phyloP scores from a whole-genome alignment of 371 early-diverging fungal species.

The Rhizopus arrhizus region DNA sequence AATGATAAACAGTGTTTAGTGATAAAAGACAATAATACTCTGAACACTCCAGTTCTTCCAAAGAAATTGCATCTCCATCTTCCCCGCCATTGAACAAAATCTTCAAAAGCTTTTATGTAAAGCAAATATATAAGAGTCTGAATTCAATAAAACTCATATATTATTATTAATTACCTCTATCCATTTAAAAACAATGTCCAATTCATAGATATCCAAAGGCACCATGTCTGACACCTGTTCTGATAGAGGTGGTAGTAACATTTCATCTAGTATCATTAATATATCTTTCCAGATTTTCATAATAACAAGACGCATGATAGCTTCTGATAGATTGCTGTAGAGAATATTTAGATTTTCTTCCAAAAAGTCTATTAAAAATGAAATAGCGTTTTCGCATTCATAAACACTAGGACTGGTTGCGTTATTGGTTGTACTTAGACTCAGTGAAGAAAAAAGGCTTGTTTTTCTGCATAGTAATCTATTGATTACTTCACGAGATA shows the following conservation, averaged over 20 bases:
- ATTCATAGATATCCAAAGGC: constrained; percentile 60
- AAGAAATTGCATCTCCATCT: constrained; percentile 71
- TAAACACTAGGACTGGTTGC: constrained; percentile 41
- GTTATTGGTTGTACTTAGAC: constrained; percentile 10
- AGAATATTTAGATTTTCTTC: constrained; percentile 76
- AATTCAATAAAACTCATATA: not conserved
- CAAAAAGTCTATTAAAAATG: constrained; percentile 75
- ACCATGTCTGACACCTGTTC: constrained; percentile 55
- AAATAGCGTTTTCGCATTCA: constrained; percentile 69
- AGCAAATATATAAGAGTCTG: not conserved
- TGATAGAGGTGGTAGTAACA: constrained; percentile 79
- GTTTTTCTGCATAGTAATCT: constrained; percentile 30
- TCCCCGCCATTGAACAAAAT: constrained; percentile 83
- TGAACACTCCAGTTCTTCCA: constrained; percentile 63
- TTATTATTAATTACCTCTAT: constrained; percentile 42
- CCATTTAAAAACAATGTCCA: constrained; percentile 68
- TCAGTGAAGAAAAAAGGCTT: constrained; percentile 23
- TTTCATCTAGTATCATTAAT: constrained; percentile 61
- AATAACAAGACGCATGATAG: constrained; percentile 73
- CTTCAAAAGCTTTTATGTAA: constrained; percentile 59
- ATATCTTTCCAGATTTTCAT: constrained; percentile 80
- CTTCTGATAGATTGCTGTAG: constrained; percentile 66
- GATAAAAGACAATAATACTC: constrained; percentile 66
- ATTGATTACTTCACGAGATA: constrained; percentile 30
- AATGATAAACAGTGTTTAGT: constrained; percentile 58